A percentile compares a stretch with the other conserved stretches of the same genome.
Evolutionary conservation across 2,329 filamentous ascomycete genomes (phyloP).

Genomic region (Lachnellula suecica): DNA sequence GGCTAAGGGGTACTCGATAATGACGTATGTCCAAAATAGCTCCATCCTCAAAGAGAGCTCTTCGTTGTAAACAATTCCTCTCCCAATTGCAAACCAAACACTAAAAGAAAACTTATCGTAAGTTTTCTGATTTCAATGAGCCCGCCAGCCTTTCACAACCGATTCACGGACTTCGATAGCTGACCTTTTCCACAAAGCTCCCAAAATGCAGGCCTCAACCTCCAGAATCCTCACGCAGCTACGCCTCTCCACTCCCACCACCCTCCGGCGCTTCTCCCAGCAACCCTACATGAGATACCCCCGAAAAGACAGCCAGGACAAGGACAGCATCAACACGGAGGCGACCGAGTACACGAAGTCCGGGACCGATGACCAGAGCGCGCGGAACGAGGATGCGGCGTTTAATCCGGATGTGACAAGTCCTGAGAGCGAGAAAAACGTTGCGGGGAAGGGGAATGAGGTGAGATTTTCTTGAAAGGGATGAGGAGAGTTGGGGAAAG

Average conservation of each 20-base stretch:
- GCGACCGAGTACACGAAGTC: conserved; percentile 67
- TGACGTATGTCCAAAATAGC: too few species aligned
- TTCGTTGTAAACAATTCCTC: too few species aligned
- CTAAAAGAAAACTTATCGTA: too few species aligned
- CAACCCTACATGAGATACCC: conserved; percentile 1
- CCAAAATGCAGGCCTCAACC: neutral
- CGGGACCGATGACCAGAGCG: conserved; percentile 59
- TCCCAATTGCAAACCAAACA: too few species aligned
- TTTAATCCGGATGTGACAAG: conserved; percentile 68
- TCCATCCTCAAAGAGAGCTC: too few species aligned
- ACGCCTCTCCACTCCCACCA: neutral
- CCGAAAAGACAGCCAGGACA: conserved; percentile 52
- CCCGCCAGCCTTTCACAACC: neutral
- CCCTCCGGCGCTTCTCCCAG: neutral
- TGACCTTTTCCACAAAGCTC: neutral
- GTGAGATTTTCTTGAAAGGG: conserved; percentile 3
- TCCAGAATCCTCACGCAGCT: neutral
- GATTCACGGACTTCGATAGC: too few species aligned
- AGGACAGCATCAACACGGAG: conserved; percentile 63
- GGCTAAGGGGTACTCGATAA: too few species aligned
- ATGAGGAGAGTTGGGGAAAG: neutral
- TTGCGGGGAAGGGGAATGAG: conserved; percentile 38
- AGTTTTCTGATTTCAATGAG: neutral
- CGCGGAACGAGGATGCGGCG: conserved; percentile 56
- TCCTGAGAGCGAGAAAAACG: conserved; percentile 58